Evolutionary conservation across 1,139 yeast species (phyloP).

Genomic region (Magnusiomyces suaveolens): DNA sequence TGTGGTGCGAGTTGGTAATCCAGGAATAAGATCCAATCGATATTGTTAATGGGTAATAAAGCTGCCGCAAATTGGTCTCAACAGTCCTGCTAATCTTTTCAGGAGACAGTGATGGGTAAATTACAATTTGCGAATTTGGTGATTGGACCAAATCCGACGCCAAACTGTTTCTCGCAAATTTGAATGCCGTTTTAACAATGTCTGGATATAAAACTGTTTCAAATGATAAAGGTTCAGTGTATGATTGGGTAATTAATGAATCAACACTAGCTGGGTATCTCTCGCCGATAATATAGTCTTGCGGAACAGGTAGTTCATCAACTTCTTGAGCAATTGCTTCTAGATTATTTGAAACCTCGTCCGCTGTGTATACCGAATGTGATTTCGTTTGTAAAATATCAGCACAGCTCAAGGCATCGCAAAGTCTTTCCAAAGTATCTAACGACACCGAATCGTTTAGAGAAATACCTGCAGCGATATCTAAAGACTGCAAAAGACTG

Average conservation of each 20-base stretch:
- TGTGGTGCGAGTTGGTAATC: background rate
- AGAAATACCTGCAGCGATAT: background rate
- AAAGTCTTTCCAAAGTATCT: background rate
- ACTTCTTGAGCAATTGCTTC: background rate
- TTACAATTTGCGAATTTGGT: background rate
- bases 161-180: background rate
- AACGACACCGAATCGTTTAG: background rate
- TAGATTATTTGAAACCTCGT: background rate
- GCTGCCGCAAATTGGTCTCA: background rate
- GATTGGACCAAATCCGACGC: background rate
- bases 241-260: background rate
- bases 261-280: background rate
- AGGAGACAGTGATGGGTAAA: background rate
- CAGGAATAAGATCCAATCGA: background rate
- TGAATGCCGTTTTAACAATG: background rate
- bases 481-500: background rate
- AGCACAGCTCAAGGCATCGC: slow-evolving; percentile 4
- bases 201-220: background rate
- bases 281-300: slow-evolving; percentile 4
- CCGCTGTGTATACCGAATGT: background rate
- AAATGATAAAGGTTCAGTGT: background rate
- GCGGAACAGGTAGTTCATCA: slow-evolving; percentile 2
- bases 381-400: background rate
- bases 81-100: background rate
- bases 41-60: background rate